Evolutionary conservation across 495 filamentous ascomycete genomes (phyloP).

Genomic region (Aspergillus leporis): DNA sequence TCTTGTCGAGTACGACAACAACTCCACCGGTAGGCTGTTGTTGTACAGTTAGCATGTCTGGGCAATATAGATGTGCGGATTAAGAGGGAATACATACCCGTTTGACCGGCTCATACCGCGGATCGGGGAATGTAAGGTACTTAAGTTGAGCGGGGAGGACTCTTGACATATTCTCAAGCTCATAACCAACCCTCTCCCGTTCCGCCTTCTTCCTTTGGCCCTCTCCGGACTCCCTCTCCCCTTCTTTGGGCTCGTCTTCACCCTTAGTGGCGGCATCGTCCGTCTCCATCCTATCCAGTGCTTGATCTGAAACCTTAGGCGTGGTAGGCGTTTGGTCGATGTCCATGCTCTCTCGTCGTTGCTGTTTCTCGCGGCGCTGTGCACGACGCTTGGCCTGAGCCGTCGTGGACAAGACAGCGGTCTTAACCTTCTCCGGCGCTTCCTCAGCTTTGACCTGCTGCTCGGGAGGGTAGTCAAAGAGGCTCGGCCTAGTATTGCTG

Average conservation of each 20-base stretch:
- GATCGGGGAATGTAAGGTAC: constrained; percentile 84
- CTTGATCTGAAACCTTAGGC: constrained; percentile 66
- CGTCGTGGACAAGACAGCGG: constrained; percentile 93
- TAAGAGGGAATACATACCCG: constrained; percentile 60
- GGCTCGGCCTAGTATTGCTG: constrained; percentile 87
- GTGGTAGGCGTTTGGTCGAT: constrained; percentile 76
- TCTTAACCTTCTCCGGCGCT: constrained; percentile 90
- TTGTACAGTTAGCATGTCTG: constrained; percentile 41
- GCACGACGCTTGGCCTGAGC: constrained; percentile 95
- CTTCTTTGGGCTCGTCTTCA: constrained; percentile 63
- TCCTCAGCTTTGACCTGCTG: constrained; percentile 93
- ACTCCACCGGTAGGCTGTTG: constrained; percentile 88
- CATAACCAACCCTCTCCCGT: constrained; percentile 95
- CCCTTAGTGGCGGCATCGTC: constrained; percentile 68
- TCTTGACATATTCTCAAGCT: constrained; percentile 94
- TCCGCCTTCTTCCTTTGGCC: constrained; percentile 78
- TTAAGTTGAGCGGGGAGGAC: constrained; percentile 92
- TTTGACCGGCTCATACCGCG: constrained; percentile 92
- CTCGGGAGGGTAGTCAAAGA: constrained; percentile 97
- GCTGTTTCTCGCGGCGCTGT: constrained; percentile 69
- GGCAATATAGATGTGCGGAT: background rate
- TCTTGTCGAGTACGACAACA: constrained; percentile 83
- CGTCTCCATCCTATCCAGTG: constrained; percentile 84
- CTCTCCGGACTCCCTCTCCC: constrained; percentile 61
- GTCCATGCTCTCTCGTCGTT: constrained; percentile 81